A percentile compares a stretch with the other conserved stretches of the same genome.
phyloP scores from a whole-genome alignment of 306 rosid genomes.

The Begonia loranthoides region DNA sequence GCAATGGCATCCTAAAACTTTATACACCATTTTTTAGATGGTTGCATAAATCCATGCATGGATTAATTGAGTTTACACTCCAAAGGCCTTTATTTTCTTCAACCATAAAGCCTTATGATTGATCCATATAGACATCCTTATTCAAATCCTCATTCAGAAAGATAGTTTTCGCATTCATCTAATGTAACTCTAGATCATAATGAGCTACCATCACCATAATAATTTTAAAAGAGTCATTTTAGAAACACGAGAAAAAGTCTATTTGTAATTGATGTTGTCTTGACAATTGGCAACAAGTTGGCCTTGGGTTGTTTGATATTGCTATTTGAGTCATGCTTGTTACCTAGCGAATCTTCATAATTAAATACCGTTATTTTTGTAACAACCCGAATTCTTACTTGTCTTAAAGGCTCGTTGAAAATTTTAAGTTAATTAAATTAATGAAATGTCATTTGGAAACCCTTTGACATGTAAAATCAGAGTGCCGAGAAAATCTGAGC shows the following conservation, averaged over 20 bases:
- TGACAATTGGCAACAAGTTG: no score
- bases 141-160: not conserved
- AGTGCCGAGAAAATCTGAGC: no score
- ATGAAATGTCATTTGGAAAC: no score
- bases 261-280: conserved; percentile 1
- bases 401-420: no score
- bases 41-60: not conserved
- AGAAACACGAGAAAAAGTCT: not conserved
- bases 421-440: no score
- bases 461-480: no score
- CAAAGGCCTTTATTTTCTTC: not conserved
- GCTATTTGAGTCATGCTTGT: no score
- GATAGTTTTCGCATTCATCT: not conserved
- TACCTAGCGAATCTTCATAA: no score
- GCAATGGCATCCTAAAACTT: not conserved
- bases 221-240: not conserved
- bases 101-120: not conserved
- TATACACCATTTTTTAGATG: not conserved
- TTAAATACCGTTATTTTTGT: no score
- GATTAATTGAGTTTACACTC: no score
- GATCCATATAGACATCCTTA: not conserved
- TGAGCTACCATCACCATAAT: not conserved
- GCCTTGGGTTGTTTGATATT: no score
- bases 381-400: no score
- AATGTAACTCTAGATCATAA: not conserved